These are phyloP conservation scores for Cladorrhinum sp. DNA, from an alignment of 2,329 filamentous ascomycete species.

Conservation along the genomic window DNA sequence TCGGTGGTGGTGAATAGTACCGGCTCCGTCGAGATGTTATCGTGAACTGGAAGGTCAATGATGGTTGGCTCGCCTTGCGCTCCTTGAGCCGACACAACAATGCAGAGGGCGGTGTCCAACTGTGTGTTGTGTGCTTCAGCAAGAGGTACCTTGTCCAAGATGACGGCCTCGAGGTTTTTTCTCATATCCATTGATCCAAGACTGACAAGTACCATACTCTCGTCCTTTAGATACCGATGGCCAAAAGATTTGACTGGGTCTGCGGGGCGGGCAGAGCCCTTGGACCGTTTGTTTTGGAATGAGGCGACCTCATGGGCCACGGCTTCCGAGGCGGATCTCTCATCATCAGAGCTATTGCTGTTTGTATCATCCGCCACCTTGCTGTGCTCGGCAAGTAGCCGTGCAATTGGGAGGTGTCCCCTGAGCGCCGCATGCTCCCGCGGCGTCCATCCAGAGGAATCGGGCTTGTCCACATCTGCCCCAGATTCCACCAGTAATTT, in stretches of 20 bases:
- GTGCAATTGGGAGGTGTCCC: constrained; percentile 80
- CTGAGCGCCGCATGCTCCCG: constrained; percentile 89
- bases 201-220: constrained; percentile 87
- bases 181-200: constrained; percentile 93
- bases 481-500: constrained; percentile 75
- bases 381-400: constrained; percentile 59
- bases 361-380: constrained; percentile 30
- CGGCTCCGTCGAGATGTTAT: constrained; percentile 89
- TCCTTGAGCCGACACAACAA: constrained; percentile 83
- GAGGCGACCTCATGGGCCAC: constrained; percentile 56
- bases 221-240: constrained; percentile 86
- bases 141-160: constrained; percentile 82
- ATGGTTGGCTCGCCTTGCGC: constrained; percentile 83
- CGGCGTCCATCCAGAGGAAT: constrained; percentile 91
- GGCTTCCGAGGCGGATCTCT: constrained; percentile 32
- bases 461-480: constrained; percentile 68
- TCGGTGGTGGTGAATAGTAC: constrained; percentile 84
- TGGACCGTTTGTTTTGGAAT: constrained; percentile 57
- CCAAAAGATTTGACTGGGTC: constrained; percentile 94
- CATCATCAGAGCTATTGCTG: constrained; percentile 31
- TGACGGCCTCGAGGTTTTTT: constrained; percentile 76
- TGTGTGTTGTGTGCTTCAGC: constrained; percentile 87
- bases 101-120: constrained; percentile 87
- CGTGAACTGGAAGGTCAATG: constrained; percentile 89
- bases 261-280: constrained; percentile 49